These are phyloP conservation scores for Arbutus unedo DNA, from an alignment of 148 eudicot species.

Conservation along the genomic window DNA sequence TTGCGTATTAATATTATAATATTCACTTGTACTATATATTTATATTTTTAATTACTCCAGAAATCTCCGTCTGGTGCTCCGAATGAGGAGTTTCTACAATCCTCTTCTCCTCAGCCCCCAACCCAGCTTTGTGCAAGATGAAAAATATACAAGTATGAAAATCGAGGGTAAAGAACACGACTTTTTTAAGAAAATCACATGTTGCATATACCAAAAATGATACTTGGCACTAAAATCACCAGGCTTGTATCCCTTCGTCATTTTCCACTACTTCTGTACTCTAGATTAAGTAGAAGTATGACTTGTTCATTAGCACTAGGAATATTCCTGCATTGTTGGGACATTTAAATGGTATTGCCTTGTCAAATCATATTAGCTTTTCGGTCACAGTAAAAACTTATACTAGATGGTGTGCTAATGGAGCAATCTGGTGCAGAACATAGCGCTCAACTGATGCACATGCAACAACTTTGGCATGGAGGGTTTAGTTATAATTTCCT, in stretches of 20 bases:
- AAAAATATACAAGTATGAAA: background rate
- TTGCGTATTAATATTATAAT: too few relatives aligned
- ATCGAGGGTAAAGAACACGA: background rate
- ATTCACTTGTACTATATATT: too few relatives aligned
- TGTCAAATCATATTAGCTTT: background rate
- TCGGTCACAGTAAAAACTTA: background rate
- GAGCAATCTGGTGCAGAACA: background rate
- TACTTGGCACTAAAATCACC: background rate
- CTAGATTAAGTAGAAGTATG: background rate
- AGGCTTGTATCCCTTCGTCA: background rate
- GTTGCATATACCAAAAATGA: background rate
- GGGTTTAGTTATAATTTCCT: too few relatives aligned
- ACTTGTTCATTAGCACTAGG: background rate
- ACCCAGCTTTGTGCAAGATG: too few relatives aligned
- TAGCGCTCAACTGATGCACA: background rate
- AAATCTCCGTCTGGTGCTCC: too few relatives aligned
- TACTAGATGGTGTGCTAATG: background rate
- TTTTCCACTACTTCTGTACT: too few relatives aligned
- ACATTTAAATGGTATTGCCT: background rate
- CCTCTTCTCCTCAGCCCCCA: too few relatives aligned
- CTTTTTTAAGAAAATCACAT: background rate
- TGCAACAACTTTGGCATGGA: background rate
- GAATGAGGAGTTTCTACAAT: too few relatives aligned
- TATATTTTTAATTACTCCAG: too few relatives aligned
- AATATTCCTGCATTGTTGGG: background rate